These are phyloP conservation scores for Suillus subluteus DNA, from an alignment of 768 basidiomycete genomes.

Conservation along the genomic window DNA sequence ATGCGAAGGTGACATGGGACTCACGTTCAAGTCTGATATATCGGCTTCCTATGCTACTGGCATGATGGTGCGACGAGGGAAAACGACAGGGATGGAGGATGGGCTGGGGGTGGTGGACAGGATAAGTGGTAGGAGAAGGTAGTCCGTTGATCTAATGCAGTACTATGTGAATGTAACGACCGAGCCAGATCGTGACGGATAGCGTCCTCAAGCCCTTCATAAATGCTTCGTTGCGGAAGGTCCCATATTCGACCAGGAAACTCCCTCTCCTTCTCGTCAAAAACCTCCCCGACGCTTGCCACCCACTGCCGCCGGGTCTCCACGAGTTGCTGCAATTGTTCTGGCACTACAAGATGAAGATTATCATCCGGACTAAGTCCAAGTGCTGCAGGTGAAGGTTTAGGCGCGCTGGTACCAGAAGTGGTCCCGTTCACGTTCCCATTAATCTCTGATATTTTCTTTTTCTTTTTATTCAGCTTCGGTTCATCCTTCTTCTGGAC, in stretches of 20 bases:
- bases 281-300: slow-evolving; percentile 70
- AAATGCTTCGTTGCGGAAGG: slow-evolving; percentile 77
- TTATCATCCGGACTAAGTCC: slow-evolving; percentile 74
- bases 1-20: no score
- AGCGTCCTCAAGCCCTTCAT: slow-evolving; percentile 72
- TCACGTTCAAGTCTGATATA: no score
- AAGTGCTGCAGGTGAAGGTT: slow-evolving; percentile 71
- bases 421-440: slow-evolving; percentile 36
- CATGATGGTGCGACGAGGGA: no score
- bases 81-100: no score
- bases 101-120: no score
- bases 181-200: slow-evolving; percentile 43
- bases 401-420: slow-evolving; percentile 41
- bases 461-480: slow-evolving; percentile 75
- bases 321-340: slow-evolving; percentile 72
- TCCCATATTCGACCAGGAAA: slow-evolving; percentile 75
- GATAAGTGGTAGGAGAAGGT: no score
- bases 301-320: slow-evolving; percentile 81
- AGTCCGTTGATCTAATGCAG: slow-evolving; percentile 32
- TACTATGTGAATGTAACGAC: slow-evolving; percentile 24
- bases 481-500: slow-evolving; percentile 81
- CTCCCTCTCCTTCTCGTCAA: slow-evolving; percentile 72
- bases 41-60: no score
- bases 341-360: slow-evolving; percentile 61
- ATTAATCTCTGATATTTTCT: slow-evolving; percentile 51